Evolutionary conservation across 495 filamentous ascomycete species (phyloP), one percentile per base, ranked within the genome.

Genomic region (Astrothelium subdiscretum): DNA sequence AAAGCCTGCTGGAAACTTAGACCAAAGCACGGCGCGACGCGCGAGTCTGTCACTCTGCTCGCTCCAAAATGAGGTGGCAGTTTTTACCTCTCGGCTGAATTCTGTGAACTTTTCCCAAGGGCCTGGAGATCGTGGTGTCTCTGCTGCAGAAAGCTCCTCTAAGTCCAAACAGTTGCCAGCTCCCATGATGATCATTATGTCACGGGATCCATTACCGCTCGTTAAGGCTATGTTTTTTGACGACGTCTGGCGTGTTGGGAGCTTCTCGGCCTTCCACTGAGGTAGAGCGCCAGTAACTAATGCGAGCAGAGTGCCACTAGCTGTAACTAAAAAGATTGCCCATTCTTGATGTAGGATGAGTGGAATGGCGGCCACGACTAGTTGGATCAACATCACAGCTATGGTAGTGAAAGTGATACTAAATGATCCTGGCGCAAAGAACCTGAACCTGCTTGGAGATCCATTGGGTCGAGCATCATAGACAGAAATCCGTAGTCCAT

Each of bases 211-310:
- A 43, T 63, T 63, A 2, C 62, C 62, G 29, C 59, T 57, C 1
- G 62, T 63, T 3, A 63, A 32, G 18, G 48, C 15, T 18, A 60
- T 57, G 27, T 60, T 57, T 26, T 63, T 63, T 13, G 20, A 5
- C 5, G 32, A 32, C 2, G 13, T 31, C 26, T 57, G 27, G 3
- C 62, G 62, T 3, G 31, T 22, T 2, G 54, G 31, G 3, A 60
- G 20, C 32, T 6, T 59, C 27, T 59, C 48, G 62, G 48, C 65
- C 57, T 59, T 59, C 69, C 65, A 70, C 65, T 74, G 63, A 65
- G 68, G 68, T 59, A 68, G 68, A 62, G 43, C 18, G 69, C 69
- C 69, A 70, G 63, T 66, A 62, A 57, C 52, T 70, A 80, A 70
- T 4, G 62, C 57, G 10, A 63, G 31, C 31, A 52, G 11, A 12